These are phyloP conservation scores for Psidium guajava DNA, from an alignment of 345 rosid species.

Conservation along the genomic window DNA sequence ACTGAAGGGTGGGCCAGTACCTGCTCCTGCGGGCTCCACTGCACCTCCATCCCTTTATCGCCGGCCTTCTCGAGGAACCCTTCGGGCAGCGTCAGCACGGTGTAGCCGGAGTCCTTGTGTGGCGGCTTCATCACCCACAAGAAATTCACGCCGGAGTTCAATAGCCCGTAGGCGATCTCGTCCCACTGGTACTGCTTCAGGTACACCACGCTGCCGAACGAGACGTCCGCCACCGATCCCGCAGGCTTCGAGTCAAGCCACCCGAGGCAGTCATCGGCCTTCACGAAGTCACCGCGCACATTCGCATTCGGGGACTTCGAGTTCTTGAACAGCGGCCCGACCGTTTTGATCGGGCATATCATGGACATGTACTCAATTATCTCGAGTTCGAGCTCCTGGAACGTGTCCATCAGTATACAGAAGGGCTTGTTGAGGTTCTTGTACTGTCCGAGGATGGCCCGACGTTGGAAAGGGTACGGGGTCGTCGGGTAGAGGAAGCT, in stretches of 20 bases:
- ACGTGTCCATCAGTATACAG: conserved; percentile 62
- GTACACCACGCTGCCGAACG: conserved; percentile 58
- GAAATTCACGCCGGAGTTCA: conserved; percentile 46
- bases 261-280: conserved; percentile 50
- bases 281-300: conserved; percentile 32
- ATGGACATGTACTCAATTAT: conserved; percentile 52
- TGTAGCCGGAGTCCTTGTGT: conserved; percentile 14
- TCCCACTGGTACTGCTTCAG: conserved; percentile 58
- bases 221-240: conserved; percentile 69
- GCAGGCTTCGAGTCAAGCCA: conserved; percentile 65
- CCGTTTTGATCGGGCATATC: conserved; percentile 32
- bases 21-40: conserved; percentile 76
- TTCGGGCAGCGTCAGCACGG: conserved; percentile 39
- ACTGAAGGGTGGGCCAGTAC: conserved; percentile 59
- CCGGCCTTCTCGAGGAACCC: conserved; percentile 45
- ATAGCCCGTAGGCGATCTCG: conserved; percentile 60
- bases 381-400: conserved; percentile 61
- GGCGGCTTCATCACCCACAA: conserved; percentile 73
- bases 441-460: conserved; percentile 49
- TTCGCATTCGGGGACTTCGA: conserved; percentile 21
- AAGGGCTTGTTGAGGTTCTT: conserved; percentile 52
- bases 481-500: conserved; percentile 56
- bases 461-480: conserved; percentile 27
- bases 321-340: conserved; percentile 52
- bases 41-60: conserved; percentile 43